phyloP scores from a whole-genome alignment of 129 eudicot species.

The Flaveria brownii region DNA sequence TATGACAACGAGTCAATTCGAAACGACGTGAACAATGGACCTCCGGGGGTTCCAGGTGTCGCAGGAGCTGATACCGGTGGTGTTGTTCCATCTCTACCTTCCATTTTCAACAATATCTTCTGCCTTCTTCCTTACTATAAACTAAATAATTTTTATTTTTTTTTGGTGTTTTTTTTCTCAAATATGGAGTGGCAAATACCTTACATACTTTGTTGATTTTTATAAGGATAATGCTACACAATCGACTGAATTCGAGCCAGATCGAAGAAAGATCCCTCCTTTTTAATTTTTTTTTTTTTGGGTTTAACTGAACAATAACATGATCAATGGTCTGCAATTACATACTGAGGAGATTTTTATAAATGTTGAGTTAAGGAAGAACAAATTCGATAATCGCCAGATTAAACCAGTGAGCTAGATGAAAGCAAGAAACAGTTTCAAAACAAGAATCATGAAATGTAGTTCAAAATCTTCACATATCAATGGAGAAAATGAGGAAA shows the following conservation, averaged over 20 bases:
- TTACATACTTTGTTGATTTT: conserved; percentile 33
- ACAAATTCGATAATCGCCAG: conserved; percentile 35
- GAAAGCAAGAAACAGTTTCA: conserved; percentile 12
- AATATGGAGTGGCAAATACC: not conserved
- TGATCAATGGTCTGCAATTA: conserved; percentile 25
- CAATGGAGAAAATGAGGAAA: not conserved
- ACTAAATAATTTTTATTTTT: not conserved
- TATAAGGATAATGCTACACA: conserved; percentile 32
- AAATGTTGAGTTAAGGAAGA: conserved; percentile 36
- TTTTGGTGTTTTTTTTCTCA: conserved; percentile 11
- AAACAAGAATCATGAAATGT: conserved; percentile 7
- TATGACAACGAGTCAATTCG: conserved; percentile 61
- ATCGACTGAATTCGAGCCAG: conserved; percentile 21
- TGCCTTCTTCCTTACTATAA: not conserved
- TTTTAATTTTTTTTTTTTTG: conserved; percentile 11
- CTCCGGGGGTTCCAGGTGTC: conserved; percentile 75
- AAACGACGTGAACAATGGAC: conserved; percentile 52
- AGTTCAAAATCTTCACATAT: conserved; percentile 1
- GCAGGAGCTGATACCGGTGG: conserved; percentile 59
- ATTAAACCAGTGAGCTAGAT: conserved; percentile 23
- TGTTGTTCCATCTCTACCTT: conserved; percentile 30
- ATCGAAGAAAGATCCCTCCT: not conserved
- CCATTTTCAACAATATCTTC: conserved; percentile 28
- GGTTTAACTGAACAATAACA: not conserved
- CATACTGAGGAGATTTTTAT: conserved; percentile 33